Conservation (phyloP, 2,329 filamentous ascomycete species). For the Drechslera avenae region DNA sequence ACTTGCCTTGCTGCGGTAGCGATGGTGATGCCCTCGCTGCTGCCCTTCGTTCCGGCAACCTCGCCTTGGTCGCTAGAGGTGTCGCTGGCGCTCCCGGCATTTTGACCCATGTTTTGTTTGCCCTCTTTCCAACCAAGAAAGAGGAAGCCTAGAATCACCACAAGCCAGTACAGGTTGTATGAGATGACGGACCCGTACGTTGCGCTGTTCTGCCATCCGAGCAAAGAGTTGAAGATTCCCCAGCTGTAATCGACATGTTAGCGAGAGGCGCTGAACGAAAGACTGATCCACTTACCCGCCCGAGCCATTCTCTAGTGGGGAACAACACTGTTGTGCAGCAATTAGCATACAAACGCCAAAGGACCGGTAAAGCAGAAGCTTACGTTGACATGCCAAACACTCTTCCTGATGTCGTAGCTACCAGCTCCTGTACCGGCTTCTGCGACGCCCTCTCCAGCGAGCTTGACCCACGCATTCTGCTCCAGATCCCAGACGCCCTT, state of each 20-base stretch:
- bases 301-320: conserved; percentile 71
- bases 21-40: conserved; percentile 17
- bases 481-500: conserved; percentile 77
- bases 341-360: background rate
- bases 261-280: background rate
- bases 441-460: conserved; percentile 66
- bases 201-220: conserved; percentile 88
- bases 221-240: conserved; percentile 84
- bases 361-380: conserved; percentile 42
- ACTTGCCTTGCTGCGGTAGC: conserved; percentile 24
- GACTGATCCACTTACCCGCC: conserved; percentile 46
- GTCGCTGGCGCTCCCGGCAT: conserved; percentile 17
- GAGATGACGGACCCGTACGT: conserved; percentile 86
- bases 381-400: conserved; percentile 82
- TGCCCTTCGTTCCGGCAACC: conserved; percentile 22
- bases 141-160: conserved; percentile 68
- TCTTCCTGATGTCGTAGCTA: conserved; percentile 77
- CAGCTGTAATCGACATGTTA: conserved; percentile 58
- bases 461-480: conserved; percentile 68
- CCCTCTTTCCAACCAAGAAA: conserved; percentile 70
- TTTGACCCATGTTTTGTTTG: conserved; percentile 25
- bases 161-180: conserved; percentile 88
- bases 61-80: conserved; percentile 23
- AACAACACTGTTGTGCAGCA: conserved; percentile 68
- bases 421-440: conserved; percentile 71